phyloP scores from a whole-genome alignment of 441 rosid genomes.

The Melastoma candidum region DNA sequence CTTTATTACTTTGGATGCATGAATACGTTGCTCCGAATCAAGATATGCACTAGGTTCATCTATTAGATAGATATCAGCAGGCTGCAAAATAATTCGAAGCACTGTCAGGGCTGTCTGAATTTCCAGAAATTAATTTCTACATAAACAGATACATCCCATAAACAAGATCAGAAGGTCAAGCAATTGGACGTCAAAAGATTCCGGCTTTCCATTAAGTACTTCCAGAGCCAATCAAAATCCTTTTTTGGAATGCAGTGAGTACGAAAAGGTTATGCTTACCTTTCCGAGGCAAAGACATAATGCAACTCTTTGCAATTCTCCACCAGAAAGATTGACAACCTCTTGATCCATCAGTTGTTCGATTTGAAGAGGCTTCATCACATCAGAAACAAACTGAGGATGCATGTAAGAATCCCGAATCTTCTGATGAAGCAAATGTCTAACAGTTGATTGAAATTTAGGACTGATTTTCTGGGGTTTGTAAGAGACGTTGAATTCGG shows the following conservation, averaged over 20 bases:
- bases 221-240: too few relatives aligned
- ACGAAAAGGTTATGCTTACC: conserved; percentile 25
- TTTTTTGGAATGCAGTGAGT: too few relatives aligned
- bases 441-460: conserved; percentile 57
- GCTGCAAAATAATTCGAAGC: conserved; percentile 38
- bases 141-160: too few relatives aligned
- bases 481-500: conserved; percentile 90
- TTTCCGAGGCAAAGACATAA: conserved; percentile 90
- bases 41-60: conserved; percentile 99
- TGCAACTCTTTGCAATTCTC: conserved; percentile 98
- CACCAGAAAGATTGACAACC: conserved; percentile 91
- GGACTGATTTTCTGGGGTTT: conserved; percentile 97
- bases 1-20: conserved; percentile 95
- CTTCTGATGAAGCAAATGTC: conserved; percentile 69
- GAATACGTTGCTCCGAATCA: conserved; percentile 96
- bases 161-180: too few relatives aligned
- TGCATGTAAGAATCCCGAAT: conserved; percentile 85
- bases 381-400: conserved; percentile 94
- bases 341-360: conserved; percentile 96
- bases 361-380: conserved; percentile 94
- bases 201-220: too few relatives aligned
- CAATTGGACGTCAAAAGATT: too few relatives aligned
- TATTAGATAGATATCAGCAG: conserved; percentile 90
- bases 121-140: too few relatives aligned
- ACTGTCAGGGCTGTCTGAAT: too few relatives aligned